Base-by-base conservation (phyloP, 2,329 filamentous ascomycete genomes). In the Monosporascus sp. region DNA sequence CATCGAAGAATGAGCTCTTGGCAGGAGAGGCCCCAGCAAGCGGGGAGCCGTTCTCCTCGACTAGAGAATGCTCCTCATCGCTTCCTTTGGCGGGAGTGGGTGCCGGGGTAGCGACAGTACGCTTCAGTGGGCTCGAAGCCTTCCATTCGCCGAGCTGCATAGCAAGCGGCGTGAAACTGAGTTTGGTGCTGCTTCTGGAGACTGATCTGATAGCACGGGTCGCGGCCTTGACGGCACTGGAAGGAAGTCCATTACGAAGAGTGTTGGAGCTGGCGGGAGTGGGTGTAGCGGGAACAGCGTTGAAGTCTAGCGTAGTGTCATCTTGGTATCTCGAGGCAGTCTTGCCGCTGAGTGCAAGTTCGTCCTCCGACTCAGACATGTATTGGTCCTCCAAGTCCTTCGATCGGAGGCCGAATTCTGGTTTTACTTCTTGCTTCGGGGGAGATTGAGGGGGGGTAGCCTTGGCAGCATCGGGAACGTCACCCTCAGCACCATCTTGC, bases 121-220 rank as follows among this genome's bases (percentile, higher is more conserved):
- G 60, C 57, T 79, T 77, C 6, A 67, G 63, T 3, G 83, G 82
- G 57, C 81, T 87, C 24, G 75, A 75, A 1, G 85, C 75, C 57
- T 78, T 77, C 87, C 87, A 90, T 24, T 77, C 75, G 54, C 73
- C 78, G 5, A 89, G 70, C 60, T 85, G 79, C 38, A 79, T 73
- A 4, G 82, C 82, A 38, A 90, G 71, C 24, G 84, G 82, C 1
- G 84, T 87, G 56, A 88, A 86, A 2, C 83, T 83, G 49, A 81
- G 64, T 18, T 71, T 70, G 31, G 65, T 18, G 9, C 17, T 55
- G 15, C 58, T 56, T 38, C 61, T 61, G 24, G 55, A 63, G 47
- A 57, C 70, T 53, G 67, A 69, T 61, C 56, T 58, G 57, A 60
- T 65, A 50, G 56, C 64, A 54, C 59, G 61, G 24, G 43, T 61